Evolutionary conservation across 1,284 basidiomycete genomes (phyloP).

Genomic region (Apiotrichum sp.): DNA sequence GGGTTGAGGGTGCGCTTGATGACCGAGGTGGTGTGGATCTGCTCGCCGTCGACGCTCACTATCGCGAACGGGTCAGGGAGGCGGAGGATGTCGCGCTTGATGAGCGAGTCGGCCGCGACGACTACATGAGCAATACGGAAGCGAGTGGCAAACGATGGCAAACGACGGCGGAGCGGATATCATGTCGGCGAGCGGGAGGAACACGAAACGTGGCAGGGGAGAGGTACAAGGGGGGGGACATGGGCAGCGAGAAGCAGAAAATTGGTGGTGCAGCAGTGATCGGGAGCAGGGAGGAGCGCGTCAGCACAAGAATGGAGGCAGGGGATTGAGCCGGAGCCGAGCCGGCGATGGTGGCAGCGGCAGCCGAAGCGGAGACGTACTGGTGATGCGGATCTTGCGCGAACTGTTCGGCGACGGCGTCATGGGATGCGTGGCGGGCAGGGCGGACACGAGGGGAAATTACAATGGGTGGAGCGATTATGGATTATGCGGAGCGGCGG

Average conservation of each 20-base stretch:
- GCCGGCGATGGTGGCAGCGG: not conserved
- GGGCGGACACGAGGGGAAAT: not conserved
- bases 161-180: too few relatives aligned
- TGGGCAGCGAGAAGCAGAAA: too few relatives aligned
- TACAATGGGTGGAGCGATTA: too few relatives aligned
- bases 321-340: too few relatives aligned
- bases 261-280: too few relatives aligned
- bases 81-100: conserved; percentile 84
- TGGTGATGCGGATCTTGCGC: conserved; percentile 31
- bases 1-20: conserved; percentile 87
- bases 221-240: too few relatives aligned
- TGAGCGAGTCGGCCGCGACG: conserved; percentile 80
- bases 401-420: conserved; percentile 9
- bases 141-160: not conserved
- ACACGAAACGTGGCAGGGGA: too few relatives aligned
- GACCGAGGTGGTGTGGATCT: conserved; percentile 83
- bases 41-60: conserved; percentile 88
- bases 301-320: too few relatives aligned
- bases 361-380: conserved; percentile 12
- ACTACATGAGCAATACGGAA: conserved; percentile 50
- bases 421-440: not conserved
- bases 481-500: too few relatives aligned
- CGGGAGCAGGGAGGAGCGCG: too few relatives aligned
- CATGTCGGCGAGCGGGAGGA: too few relatives aligned
- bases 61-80: conserved; percentile 92